Evolutionary conservation across 306 rosid species (phyloP).

Genomic region (Quercus alba): DNA sequence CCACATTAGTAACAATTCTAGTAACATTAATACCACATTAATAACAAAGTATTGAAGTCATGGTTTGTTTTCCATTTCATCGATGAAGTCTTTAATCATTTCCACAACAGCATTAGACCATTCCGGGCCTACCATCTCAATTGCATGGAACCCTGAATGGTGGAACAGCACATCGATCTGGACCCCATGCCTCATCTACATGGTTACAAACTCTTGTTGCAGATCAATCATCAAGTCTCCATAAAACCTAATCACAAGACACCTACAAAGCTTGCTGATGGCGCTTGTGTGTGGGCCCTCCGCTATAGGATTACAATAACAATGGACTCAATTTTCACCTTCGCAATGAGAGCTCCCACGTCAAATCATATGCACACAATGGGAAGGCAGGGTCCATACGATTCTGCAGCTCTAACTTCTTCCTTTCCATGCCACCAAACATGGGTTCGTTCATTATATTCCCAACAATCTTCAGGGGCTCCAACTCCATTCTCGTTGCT

Average conservation of each 20-base stretch:
- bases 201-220: slow-evolving; percentile 49
- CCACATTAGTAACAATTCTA: too few relatives aligned
- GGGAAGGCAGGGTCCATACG: slow-evolving; percentile 53
- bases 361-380: slow-evolving; percentile 52
- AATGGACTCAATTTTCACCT: slow-evolving; percentile 45
- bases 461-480: slow-evolving; percentile 48
- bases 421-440: slow-evolving; percentile 55
- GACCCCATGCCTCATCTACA: slow-evolving; percentile 52
- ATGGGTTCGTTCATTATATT: slow-evolving; percentile 69
- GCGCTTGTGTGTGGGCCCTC: slow-evolving; percentile 34
- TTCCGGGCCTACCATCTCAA: slow-evolving; percentile 47
- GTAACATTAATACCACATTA: too few relatives aligned
- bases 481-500: neutral
- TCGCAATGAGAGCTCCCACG: slow-evolving; percentile 53
- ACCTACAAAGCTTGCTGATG: slow-evolving; percentile 26
- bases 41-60: too few relatives aligned
- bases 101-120: slow-evolving; percentile 31
- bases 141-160: slow-evolving; percentile 51
- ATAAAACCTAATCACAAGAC: slow-evolving; percentile 58
- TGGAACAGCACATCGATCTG: slow-evolving; percentile 54
- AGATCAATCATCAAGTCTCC: slow-evolving; percentile 59
- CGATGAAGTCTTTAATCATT: slow-evolving; percentile 47
- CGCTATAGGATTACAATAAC: slow-evolving; percentile 61
- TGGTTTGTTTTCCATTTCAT: too few relatives aligned
- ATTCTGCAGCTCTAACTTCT: slow-evolving; percentile 40